Base-by-base conservation (phyloP, 768 basidiomycete genomes). In the Terana coerulea region DNA sequence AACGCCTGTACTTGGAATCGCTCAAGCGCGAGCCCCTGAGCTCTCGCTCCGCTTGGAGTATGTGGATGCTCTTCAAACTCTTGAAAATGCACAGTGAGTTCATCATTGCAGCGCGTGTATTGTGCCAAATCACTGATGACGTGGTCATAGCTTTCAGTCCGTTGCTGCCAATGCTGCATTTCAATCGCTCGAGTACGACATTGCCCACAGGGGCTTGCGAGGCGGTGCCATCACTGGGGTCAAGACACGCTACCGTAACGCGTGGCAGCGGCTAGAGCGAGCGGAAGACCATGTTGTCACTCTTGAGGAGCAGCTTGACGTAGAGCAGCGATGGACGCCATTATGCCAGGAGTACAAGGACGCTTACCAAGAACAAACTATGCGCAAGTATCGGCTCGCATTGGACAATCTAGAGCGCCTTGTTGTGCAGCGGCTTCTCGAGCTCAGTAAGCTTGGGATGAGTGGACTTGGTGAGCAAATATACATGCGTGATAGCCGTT, bases 381-480 rank as follows among this genome's bases (percentile, higher is more conserved):
- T 41, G 21, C 44, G 59, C 1, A 55, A 54, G 30, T 66, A 63
- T 41, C 46, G 54, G 7, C 12, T 29, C 5, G 67, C 64, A 1
- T 46, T 69, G 0, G 63, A 69, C 26, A 50, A 62, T 5, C 59
- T 71, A 0, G 63, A 71, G 29, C 52, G 57, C 6, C 55, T 70
- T 0, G 66, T 70, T 0, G 64, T 69, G 0, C 63, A 64, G 52
- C 46, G 61, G 0, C 50, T 70, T 0, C 63, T 69, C 40, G 65
- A 71, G 48, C 51, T 71, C 1, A 43, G 55, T 3, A 71, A 67
- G 53, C 43, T 65, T 12, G 57, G 55, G n/a, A 34, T 64, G 37
- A 56, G 51, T 10, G 61, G 58, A n/a, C 58, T 57, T 1, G 59
- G 67, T 64, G 47, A 15, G 58, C 40, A 8, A 29, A 33, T 28